Conservation (phyloP, 2,329 filamentous ascomycete species). For the Blumeriella jaapii region DNA sequence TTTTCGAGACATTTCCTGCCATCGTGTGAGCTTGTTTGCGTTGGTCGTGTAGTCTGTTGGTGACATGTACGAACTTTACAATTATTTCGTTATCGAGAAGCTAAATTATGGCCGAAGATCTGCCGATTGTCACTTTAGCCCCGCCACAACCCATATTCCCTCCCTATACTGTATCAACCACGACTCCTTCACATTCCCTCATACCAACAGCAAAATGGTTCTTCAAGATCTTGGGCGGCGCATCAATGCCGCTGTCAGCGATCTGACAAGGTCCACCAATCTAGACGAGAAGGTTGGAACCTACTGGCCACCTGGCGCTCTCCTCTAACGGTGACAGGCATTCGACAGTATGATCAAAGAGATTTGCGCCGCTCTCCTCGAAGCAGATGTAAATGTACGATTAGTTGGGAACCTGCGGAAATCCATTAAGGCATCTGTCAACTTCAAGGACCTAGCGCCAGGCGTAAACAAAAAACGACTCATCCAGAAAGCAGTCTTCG, state of each 20-base stretch:
- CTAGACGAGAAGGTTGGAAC: conserved; percentile 90
- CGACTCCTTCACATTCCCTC: conserved; percentile 3
- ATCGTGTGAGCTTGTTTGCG: conserved; percentile 20
- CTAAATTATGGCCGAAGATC: too few relatives aligned
- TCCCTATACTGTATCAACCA: background rate
- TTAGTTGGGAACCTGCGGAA: conserved; percentile 86
- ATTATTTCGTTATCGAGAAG: conserved; percentile 8
- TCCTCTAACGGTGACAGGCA: conserved; percentile 46
- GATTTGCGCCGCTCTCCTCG: conserved; percentile 88
- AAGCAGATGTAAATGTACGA: conserved; percentile 94
- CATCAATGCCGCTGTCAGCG: conserved; percentile 92
- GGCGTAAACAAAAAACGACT: conserved; percentile 97
- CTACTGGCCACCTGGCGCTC: background rate
- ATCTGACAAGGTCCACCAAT: conserved; percentile 83
- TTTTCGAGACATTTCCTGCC: conserved; percentile 31
- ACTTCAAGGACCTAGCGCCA: conserved; percentile 85
- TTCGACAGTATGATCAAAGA: conserved; percentile 99
- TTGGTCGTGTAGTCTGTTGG: conserved; percentile 2
- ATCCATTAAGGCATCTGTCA: conserved; percentile 81
- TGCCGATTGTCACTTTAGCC: too few relatives aligned
- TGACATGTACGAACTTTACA: too few relatives aligned
- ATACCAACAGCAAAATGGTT: conserved; percentile 55
- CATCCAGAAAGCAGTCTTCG: conserved; percentile 95
- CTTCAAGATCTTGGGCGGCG: conserved; percentile 97
- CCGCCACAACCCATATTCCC: conserved; percentile 12